phyloP scores from a whole-genome alignment of 345 rosid species.

The Eucalyptus caleyi region DNA sequence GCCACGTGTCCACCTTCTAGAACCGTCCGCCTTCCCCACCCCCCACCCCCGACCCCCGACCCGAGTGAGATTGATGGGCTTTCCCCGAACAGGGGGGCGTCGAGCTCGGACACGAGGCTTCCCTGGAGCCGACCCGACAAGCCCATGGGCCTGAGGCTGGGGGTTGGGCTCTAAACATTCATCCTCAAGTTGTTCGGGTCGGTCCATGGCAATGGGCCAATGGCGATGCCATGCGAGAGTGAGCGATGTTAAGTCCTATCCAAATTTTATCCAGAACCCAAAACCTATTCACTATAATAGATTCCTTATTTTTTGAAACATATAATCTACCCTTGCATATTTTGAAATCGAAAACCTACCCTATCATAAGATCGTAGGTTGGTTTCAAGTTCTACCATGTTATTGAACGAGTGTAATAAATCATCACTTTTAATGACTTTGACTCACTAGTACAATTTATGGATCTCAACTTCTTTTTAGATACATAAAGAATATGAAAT shows the following conservation, averaged over 20 bases:
- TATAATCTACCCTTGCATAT: too few relatives aligned
- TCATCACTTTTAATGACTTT: too few relatives aligned
- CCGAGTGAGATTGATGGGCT: background rate
- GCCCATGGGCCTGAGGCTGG: background rate
- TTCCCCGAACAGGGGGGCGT: background rate
- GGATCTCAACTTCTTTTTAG: too few relatives aligned
- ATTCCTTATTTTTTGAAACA: too few relatives aligned
- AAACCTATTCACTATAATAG: rapidly evolving
- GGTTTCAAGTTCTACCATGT: too few relatives aligned
- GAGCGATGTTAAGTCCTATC: too few relatives aligned
- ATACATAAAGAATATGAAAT: too few relatives aligned
- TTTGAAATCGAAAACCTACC: too few relatives aligned
- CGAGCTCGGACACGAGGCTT: background rate
- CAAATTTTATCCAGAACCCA: too few relatives aligned
- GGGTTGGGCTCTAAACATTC: background rate
- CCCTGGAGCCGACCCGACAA: background rate
- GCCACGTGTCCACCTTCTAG: constrained; percentile 33
- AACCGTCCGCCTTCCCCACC: background rate
- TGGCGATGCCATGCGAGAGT: background rate
- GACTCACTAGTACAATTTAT: too few relatives aligned
- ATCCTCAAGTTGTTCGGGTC: background rate
- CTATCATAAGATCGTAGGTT: rapidly evolving
- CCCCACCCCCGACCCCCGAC: too few relatives aligned
- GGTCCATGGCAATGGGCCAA: background rate
- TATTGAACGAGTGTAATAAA: too few relatives aligned